Evolutionary conservation across 805 yeast species (phyloP), one percentile per base, ranked within the genome.

Genomic region (Pichia exigua): DNA sequence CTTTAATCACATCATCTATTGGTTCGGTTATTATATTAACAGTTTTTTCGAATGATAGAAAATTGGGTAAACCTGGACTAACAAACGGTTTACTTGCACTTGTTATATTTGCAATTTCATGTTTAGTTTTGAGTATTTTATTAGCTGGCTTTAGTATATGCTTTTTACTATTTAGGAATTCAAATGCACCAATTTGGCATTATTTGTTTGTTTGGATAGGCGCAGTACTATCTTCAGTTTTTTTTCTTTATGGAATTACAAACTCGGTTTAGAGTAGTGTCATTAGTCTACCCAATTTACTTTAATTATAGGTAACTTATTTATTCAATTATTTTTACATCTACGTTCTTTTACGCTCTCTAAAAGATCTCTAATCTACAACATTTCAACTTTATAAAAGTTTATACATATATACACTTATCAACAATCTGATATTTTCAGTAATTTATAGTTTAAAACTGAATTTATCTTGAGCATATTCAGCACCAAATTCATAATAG

Each of bases 401-500:
- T 22, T 22, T 10, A 39, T 32, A 39, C 26, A 51, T 22, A 18
- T 11, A 35, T 10, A n/a, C n/a, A n/a, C n/a, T 43, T 27, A 18
- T 12, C 5, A 30, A 12, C 3, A 30, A 12, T 30, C 12, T 30
- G 13, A 13, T 30, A 30, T 13, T 5, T 12, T 13, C 3, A 12
- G 10, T 12, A 30, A 13, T 30, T 20, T 39, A 47, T n/a, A 51
- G 15, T 51, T 59, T 63, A 46, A 56, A 57, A 4, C 68, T 65
- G 54, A 66, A 66, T 51, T 66, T 67, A 46, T 63, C 67, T 48
- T 63, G 67, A 13, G 65, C 63, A 49, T 66, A 68, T 52, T 65
- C 68, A 21, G 81, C 74, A 0, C 99, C 99, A 62, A 87, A 84
- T 65, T 94, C 99, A 57, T 79, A 75, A 61, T 90, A 94, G 47